These are phyloP conservation scores for Colletotrichum lindemuthianum DNA, from an alignment of 2,329 filamentous ascomycete genomes.

Conservation along the genomic window DNA sequence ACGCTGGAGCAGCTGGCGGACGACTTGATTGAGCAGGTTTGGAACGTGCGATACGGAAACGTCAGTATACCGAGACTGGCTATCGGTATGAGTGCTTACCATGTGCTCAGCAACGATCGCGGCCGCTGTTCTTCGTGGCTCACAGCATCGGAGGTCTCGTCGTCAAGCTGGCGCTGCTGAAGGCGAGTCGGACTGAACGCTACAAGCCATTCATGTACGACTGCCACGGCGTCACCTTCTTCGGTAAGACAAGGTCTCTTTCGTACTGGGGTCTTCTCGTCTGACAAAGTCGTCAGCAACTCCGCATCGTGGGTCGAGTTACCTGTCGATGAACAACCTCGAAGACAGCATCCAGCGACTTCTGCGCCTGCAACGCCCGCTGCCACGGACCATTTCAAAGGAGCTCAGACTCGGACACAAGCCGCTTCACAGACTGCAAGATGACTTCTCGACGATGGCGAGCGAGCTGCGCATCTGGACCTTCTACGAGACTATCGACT, in stretches of 20 bases:
- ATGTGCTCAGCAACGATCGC: slow-evolving; percentile 42
- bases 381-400: slow-evolving; percentile 61
- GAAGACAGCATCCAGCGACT: slow-evolving; percentile 62
- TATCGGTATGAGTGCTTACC: background rate
- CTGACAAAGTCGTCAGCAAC: slow-evolving; percentile 53
- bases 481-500: slow-evolving; percentile 71
- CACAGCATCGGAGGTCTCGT: slow-evolving; percentile 71
- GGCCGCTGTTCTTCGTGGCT: slow-evolving; percentile 69
- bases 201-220: slow-evolving; percentile 60
- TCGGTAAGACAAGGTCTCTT: slow-evolving; percentile 52
- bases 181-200: slow-evolving; percentile 50
- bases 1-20: slow-evolving; percentile 57
- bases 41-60: slow-evolving; percentile 45
- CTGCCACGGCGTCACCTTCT: slow-evolving; percentile 70
- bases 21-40: slow-evolving; percentile 57
- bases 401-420: slow-evolving; percentile 61
- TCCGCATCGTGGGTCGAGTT: slow-evolving; percentile 71
- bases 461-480: slow-evolving; percentile 71
- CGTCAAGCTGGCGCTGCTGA: slow-evolving; percentile 65
- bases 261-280: background rate
- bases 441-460: slow-evolving; percentile 65
- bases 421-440: slow-evolving; percentile 60
- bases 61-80: slow-evolving; percentile 26
- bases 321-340: slow-evolving; percentile 68
- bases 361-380: slow-evolving; percentile 60